Base-by-base conservation (phyloP, 164 flowering plant species). In the Stephania japonica region DNA sequence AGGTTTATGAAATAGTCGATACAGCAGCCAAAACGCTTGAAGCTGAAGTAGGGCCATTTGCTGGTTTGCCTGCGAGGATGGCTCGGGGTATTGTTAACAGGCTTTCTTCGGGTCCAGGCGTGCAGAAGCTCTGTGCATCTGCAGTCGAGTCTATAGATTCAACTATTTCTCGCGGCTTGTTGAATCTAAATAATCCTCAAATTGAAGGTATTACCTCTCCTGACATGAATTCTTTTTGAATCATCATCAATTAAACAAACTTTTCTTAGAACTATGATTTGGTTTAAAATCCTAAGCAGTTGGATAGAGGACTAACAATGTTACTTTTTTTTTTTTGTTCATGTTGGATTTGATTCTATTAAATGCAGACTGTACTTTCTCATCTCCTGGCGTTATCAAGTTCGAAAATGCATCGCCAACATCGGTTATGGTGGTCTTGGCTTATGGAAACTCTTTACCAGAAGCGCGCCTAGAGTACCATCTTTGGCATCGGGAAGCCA, bases 11-110 rank as follows among this genome's bases (percentile, higher is more conserved):
- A 74, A 83, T 86, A 73, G 87, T 93, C 25, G 91, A 81, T 44
- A 83, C 85, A 59, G 95, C 97, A 47, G 87, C 86, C 50, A 85
- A 86, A 82, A 87, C 79, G 80, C 95, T 96, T 71, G 92, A 91
- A 81, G 83, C 77, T 53, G 99, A 96, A 71, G 90, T 93, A 26
- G 99, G 97, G 26, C 89, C 94, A 43, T 74, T 96, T 41, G 86
- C 87, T 82, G 95, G 95, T 65, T 72, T 85, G 61, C 93, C 93
- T 11, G 85, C 81, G 18, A 91, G 86, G 79, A 93, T 83, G 87
- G 92, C 89, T 41, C 80, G 98, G 47, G 97, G 99, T 23, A 93
- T 96, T 56, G 98, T 96, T 19, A 93, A 93, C 80, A 84, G 99
- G 84, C 97, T 96, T 47, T 86, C 97, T 73, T 86, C 88, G 19